Base-by-base conservation (phyloP, 2,329 filamentous ascomycete species). In the Fusarium domesticum region DNA sequence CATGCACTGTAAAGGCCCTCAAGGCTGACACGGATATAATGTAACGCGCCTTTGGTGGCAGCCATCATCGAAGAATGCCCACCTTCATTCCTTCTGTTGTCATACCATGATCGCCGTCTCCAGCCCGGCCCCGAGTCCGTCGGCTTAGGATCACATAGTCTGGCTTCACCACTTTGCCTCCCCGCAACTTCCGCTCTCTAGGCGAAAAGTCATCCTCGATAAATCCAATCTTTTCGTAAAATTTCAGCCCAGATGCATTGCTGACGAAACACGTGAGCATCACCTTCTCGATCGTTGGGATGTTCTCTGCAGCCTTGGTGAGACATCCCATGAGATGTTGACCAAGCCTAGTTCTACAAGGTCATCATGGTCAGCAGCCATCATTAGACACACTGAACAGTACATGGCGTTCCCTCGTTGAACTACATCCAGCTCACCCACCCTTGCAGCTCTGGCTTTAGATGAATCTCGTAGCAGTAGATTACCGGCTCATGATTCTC, bases 401-500 rank as follows among this genome's bases (percentile, higher is more conserved):
- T n/a, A n/a, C n/a, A n/a, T n/a, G n/a, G n/a, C n/a, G n/a, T n/a
- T n/a, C n/a, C n/a, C n/a, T n/a, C n/a, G n/a, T n/a, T n/a, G n/a
- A n/a, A n/a, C n/a, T n/a, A n/a, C n/a, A n/a, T n/a, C n/a, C n/a
- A 33, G 25, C 39, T 35, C 10, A 66, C 68, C 50, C 63, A 80
- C 69, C 83, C 75, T 53, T 79, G 77, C 5, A 86, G 62, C 2
- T 70, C 65, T 1, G 73, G 66, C 30, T 71, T 65, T 3, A 91
- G 74, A 59, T 92, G 87, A 28, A 92, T 80, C 66, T 92, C 87
- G 62, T 90, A 92, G 63, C 87, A 84, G 64, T 90, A 92, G 16
- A 89, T 61, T 2, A 90, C 85, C 0, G 81, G 72, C 46, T 80
- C 68, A 2, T 75, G 74, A 49, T 83, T 80, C 59, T 89, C 85